Conservation (phyloP, 169 alveolate species). For the Perkinsus marinus region DNA sequence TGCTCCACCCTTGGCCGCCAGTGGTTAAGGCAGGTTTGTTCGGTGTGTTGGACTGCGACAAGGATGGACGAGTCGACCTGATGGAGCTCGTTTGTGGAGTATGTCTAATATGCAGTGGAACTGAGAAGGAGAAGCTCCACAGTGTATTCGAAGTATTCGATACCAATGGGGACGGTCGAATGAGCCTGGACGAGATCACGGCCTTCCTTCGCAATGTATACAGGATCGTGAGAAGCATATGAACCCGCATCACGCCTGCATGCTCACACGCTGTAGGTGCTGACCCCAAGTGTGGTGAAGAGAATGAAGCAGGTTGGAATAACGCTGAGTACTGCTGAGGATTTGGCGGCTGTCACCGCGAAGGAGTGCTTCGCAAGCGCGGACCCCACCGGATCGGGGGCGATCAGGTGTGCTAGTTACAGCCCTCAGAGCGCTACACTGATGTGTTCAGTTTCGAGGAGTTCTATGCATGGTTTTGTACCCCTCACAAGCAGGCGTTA, state of each 20-base stretch:
- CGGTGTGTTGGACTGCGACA: neutral
- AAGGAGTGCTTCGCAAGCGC: neutral
- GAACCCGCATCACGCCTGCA: neutral
- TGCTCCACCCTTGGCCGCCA: too few species aligned
- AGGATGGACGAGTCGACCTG: neutral
- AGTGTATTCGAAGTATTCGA: neutral
- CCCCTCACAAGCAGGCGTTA: neutral
- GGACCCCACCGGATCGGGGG: neutral
- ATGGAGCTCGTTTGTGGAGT: constrained; percentile 3
- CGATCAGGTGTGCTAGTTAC: neutral
- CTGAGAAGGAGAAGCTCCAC: constrained; percentile 5
- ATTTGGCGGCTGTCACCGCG: neutral
- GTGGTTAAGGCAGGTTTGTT: neutral
- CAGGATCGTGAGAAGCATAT: neutral
- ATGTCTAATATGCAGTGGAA: neutral
- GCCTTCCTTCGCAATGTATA: neutral
- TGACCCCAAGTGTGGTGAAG: neutral
- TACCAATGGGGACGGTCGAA: neutral
- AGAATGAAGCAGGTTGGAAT: neutral
- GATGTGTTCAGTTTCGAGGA: neutral
- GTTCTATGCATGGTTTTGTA: neutral
- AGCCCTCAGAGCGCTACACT: too few species aligned
- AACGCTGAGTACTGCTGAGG: neutral
- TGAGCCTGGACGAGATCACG: neutral
- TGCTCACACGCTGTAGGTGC: neutral